phyloP scores from a whole-genome alignment of 176 grass and related monocot species.

The Aegilops speltoides region DNA sequence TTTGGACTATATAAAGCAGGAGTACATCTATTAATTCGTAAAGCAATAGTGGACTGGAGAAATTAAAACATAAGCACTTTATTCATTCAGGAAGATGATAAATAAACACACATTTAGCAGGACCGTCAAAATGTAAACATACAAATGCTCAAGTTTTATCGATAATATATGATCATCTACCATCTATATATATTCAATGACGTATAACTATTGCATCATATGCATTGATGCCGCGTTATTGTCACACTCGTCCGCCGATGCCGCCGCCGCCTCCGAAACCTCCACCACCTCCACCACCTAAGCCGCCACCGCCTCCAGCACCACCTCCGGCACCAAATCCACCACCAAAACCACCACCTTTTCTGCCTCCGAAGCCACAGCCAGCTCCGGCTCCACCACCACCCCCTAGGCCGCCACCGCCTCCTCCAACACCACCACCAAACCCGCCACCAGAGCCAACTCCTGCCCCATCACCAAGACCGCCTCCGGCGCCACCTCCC shows the following conservation, averaged over 20 bases:
- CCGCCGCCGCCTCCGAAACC: not conserved
- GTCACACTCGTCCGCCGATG: not conserved
- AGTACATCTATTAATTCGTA: not conserved
- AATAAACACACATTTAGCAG: not conserved
- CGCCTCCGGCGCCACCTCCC: not conserved
- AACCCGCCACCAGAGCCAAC: constrained; percentile 9
- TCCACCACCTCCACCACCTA: constrained; percentile 6
- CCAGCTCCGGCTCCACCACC: constrained; percentile 1
- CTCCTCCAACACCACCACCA: not conserved
- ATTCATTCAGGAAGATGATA: constrained; percentile 17
- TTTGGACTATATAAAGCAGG: too few species aligned
- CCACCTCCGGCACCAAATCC: not conserved
- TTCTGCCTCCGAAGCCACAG: not conserved
- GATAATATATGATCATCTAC: not conserved
- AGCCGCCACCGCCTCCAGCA: not conserved
- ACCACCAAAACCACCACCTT: not conserved
- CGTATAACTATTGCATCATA: too few species aligned
- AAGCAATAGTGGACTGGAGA: not conserved
- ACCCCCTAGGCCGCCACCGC: not conserved
- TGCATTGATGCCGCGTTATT: not conserved
- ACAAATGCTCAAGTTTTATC: not conserved
- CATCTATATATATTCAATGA: not conserved
- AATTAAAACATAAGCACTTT: not conserved
- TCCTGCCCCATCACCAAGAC: not conserved
- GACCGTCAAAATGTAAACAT: not conserved